Percentiles rank a stretch among this genome's conserved stretches.
phyloP scores from a whole-genome alignment of 1,284 basidiomycete genomes.

The Cutaneotrichosporon daszewskae region DNA sequence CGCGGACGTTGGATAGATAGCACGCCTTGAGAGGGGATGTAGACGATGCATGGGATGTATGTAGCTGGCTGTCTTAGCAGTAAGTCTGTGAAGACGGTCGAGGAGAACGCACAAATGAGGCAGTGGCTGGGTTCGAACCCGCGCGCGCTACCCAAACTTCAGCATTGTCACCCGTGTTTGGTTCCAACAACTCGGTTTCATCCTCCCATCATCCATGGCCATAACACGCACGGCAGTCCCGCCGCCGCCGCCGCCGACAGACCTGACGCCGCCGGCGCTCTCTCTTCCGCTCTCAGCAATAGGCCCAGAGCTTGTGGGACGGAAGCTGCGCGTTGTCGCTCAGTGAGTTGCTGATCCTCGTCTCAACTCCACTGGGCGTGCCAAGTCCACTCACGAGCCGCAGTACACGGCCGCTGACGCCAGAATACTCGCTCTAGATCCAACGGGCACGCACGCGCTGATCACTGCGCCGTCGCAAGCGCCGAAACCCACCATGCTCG shows the following conservation, averaged over 20 bases:
- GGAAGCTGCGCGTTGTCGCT: constrained; percentile 2
- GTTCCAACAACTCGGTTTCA: not conserved
- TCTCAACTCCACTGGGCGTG: too few species aligned
- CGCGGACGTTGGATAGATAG: too few species aligned
- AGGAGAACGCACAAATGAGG: not conserved
- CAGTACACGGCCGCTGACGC: not conserved
- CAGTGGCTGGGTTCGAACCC: not conserved
- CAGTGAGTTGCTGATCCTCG: not conserved
- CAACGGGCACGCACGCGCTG: not conserved
- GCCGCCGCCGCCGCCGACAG: not conserved
- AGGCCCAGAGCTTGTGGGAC: not conserved
- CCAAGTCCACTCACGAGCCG: too few species aligned
- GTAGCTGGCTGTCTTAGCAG: not conserved
- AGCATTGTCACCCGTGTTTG: not conserved
- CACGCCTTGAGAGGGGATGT: not conserved
- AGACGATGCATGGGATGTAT: not conserved
- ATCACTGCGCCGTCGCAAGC: not conserved
- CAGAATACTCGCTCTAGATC: constrained; percentile 3
- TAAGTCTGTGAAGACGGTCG: not conserved
- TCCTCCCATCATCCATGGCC: too few species aligned
- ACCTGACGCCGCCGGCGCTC: constrained; percentile 2
- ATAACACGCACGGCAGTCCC: not conserved
- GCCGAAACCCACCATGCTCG: not conserved
- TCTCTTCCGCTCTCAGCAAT: not conserved
- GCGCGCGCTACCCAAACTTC: too few species aligned